Evolutionary conservation across 2,329 filamentous ascomycete genomes (phyloP).

Genomic region (Exophiala sp.): DNA sequence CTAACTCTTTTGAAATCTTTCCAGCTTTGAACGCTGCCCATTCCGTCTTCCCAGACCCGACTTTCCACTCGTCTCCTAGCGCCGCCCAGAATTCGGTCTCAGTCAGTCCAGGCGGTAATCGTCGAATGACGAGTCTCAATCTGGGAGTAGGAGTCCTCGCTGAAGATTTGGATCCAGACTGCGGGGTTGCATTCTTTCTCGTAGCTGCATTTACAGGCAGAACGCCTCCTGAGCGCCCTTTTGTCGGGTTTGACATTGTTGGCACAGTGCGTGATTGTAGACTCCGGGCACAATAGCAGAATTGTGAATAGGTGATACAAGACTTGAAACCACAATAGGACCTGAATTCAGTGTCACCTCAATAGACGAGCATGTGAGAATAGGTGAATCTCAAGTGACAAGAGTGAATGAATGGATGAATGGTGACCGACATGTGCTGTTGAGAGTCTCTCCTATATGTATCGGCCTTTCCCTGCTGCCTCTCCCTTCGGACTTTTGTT

Average conservation of each 20-base stretch:
- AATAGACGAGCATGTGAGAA: slow-evolving; percentile 2
- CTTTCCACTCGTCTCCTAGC: slow-evolving; percentile 74
- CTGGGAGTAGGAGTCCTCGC: slow-evolving; percentile 51
- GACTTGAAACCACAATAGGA: background rate
- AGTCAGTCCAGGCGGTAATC: slow-evolving; percentile 79
- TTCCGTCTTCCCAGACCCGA: slow-evolving; percentile 74
- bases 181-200: slow-evolving; percentile 41
- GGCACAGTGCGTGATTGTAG: background rate
- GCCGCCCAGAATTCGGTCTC: slow-evolving; percentile 66
- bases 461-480: background rate
- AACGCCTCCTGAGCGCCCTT: slow-evolving; percentile 44
- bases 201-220: slow-evolving; percentile 47
- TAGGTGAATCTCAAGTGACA: slow-evolving; percentile 2
- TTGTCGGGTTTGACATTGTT: slow-evolving; percentile 18
- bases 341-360: background rate
- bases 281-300: background rate
- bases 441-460: slow-evolving; percentile 4
- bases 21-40: slow-evolving; percentile 69
- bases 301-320: background rate
- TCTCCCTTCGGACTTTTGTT: slow-evolving; percentile 14
- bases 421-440: background rate
- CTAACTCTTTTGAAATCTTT: slow-evolving; percentile 79
- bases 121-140: slow-evolving; percentile 76
- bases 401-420: background rate
- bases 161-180: slow-evolving; percentile 39